Conservation (phyloP, 2,329 filamentous ascomycete species). For the Chaetomiaceae sp. region DNA sequence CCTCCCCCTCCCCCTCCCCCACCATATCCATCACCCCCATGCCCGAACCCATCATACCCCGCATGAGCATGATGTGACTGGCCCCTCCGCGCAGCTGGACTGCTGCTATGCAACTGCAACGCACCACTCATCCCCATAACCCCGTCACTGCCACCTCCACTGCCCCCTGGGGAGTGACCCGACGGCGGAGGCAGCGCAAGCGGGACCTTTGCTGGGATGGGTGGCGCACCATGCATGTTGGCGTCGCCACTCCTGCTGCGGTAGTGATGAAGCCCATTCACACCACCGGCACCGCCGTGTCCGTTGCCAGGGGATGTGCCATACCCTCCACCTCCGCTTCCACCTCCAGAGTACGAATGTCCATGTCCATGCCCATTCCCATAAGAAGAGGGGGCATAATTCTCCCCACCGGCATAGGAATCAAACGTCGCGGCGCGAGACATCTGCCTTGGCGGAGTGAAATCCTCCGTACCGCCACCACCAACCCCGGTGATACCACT, state of each 20-base stretch:
- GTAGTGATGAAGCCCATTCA: neutral
- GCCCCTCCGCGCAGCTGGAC: constrained; percentile 19
- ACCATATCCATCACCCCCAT: constrained; percentile 30
- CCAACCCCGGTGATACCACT: too few species aligned
- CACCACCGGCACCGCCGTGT: constrained; percentile 16
- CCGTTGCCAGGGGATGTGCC: neutral
- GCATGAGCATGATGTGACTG: constrained; percentile 14
- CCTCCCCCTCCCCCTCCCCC: constrained; percentile 24
- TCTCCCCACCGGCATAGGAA: constrained; percentile 38
- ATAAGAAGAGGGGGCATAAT: constrained; percentile 35
- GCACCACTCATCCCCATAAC: constrained; percentile 28
- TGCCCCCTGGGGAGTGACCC: too few species aligned
- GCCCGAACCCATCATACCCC: neutral
- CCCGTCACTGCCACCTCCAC: constrained; percentile 2
- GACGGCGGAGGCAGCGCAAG: constrained; percentile 32
- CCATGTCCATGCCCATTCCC: too few species aligned
- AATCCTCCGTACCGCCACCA: constrained; percentile 35
- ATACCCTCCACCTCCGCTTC: too few species aligned
- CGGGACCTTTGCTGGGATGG: constrained; percentile 68
- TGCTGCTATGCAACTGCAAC: constrained; percentile 26
- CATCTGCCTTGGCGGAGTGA: constrained; percentile 42
- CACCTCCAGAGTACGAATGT: too few species aligned
- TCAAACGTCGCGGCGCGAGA: constrained; percentile 50
- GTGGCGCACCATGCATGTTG: constrained; percentile 39
- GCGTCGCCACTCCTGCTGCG: constrained; percentile 24